phyloP scores from a whole-genome alignment of 139 green algal genomes.

The Chlamydomonas applanata region DNA sequence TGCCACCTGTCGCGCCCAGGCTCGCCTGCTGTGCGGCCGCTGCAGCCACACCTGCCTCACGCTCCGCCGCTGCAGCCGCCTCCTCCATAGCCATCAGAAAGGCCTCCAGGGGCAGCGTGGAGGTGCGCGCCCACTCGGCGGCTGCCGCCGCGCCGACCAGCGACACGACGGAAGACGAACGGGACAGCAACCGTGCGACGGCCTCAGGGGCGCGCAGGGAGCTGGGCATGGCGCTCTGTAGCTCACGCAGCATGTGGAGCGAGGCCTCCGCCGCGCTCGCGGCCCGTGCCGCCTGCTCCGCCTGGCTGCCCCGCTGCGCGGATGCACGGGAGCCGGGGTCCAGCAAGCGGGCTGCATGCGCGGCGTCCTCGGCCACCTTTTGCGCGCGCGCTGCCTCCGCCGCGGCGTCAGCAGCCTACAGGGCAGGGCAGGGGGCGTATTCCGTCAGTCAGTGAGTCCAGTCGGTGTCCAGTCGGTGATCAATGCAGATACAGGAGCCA shows the following conservation, averaged over 20 bases:
- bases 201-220: neutral
- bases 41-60: neutral
- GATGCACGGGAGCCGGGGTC: neutral
- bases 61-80: neutral
- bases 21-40: too few relatives aligned
- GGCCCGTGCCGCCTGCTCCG: neutral
- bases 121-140: conserved; percentile 3
- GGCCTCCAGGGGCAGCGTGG: neutral
- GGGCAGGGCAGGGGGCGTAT: too few relatives aligned
- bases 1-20: too few relatives aligned
- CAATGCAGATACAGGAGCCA: too few relatives aligned
- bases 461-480: too few relatives aligned
- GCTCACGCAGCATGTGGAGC: neutral
- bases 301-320: neutral
- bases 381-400: too few relatives aligned
- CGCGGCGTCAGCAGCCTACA: too few relatives aligned
- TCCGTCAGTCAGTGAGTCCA: too few relatives aligned
- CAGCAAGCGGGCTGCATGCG: neutral
- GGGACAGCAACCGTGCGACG: neutral
- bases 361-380: too few relatives aligned
- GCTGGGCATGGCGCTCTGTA: neutral
- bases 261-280: neutral
- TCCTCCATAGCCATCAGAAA: neutral
- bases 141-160: neutral
- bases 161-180: neutral